Conservation (phyloP, 257 asterid species). For the Jacaranda copaia region DNA sequence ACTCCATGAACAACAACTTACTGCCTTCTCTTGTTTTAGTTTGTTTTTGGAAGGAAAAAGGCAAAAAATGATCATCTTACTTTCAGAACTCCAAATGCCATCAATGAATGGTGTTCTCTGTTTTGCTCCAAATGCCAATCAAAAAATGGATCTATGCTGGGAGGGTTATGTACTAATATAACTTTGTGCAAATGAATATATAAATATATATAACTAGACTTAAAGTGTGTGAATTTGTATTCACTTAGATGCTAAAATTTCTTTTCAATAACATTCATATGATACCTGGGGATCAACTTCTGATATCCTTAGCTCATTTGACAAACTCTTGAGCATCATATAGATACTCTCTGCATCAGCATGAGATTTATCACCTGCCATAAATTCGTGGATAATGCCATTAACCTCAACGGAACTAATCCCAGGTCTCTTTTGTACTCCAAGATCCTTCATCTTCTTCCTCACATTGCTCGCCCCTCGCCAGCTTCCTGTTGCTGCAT, state of each 20-base stretch:
- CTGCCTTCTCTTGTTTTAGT: not conserved
- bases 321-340: conserved; percentile 52
- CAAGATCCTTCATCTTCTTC: conserved; percentile 80
- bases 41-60: not conserved
- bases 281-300: conserved; percentile 23
- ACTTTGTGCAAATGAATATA: conserved; percentile 33
- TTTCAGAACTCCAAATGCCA: not conserved
- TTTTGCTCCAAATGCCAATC: conserved; percentile 24
- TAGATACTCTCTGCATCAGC: conserved; percentile 46
- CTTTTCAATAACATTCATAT: not conserved
- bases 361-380: conserved; percentile 73
- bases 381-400: conserved; percentile 56
- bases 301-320: conserved; percentile 48
- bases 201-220: not conserved
- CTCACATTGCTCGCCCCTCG: conserved; percentile 71
- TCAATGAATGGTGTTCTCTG: not conserved
- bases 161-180: conserved; percentile 18
- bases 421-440: conserved; percentile 71
- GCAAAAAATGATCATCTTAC: not conserved
- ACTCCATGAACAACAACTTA: conserved; percentile 48
- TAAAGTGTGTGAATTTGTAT: not conserved
- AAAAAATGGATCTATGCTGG: conserved; percentile 23
- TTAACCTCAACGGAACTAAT: conserved; percentile 66
- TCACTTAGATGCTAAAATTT: too few relatives aligned
- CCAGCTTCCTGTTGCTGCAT: conserved; percentile 79